These are phyloP conservation scores for Neophaeococcomyces aloes DNA, from an alignment of 2,329 filamentous ascomycete species.

Conservation along the genomic window DNA sequence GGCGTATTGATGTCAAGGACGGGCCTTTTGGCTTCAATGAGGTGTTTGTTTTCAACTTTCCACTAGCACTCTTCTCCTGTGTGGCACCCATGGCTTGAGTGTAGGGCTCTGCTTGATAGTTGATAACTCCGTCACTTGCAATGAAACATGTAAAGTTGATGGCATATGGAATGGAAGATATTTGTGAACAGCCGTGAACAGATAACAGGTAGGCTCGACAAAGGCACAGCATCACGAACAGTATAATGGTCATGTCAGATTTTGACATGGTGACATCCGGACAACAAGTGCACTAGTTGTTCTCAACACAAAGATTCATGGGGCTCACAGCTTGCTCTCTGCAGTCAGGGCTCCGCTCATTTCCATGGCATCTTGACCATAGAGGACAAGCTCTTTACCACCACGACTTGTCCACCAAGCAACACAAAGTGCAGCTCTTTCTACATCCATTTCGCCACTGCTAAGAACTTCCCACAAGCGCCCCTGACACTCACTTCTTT, in stretches of 20 bases:
- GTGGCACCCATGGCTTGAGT: slow-evolving; percentile 10
- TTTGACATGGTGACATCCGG: too few relatives aligned
- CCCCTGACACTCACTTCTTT: slow-evolving; percentile 56
- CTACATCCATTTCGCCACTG: slow-evolving; percentile 78
- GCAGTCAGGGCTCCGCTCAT: slow-evolving; percentile 47
- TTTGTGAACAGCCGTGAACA: too few relatives aligned
- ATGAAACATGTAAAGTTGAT: not conserved
- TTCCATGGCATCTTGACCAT: slow-evolving; percentile 30
- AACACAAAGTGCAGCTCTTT: slow-evolving; percentile 66
- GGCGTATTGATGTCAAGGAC: slow-evolving; percentile 22
- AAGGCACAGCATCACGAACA: too few relatives aligned
- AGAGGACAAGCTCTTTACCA: slow-evolving; percentile 47
- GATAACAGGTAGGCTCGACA: too few relatives aligned
- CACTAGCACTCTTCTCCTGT: not conserved
- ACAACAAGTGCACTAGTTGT: too few relatives aligned
- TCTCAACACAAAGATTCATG: too few relatives aligned
- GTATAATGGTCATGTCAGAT: too few relatives aligned
- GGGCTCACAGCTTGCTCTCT: slow-evolving; percentile 40
- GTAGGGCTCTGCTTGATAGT: not conserved
- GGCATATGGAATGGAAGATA: too few relatives aligned
- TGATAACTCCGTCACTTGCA: not conserved
- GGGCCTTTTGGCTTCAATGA: not conserved
- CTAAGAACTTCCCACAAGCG: slow-evolving; percentile 72
- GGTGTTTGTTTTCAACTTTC: not conserved
- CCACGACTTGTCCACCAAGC: slow-evolving; percentile 72